Percentiles rank a stretch among this genome's conserved stretches.
Evolutionary conservation across 768 basidiomycete species (phyloP).

Genomic region (Chalciporus piperatus): DNA sequence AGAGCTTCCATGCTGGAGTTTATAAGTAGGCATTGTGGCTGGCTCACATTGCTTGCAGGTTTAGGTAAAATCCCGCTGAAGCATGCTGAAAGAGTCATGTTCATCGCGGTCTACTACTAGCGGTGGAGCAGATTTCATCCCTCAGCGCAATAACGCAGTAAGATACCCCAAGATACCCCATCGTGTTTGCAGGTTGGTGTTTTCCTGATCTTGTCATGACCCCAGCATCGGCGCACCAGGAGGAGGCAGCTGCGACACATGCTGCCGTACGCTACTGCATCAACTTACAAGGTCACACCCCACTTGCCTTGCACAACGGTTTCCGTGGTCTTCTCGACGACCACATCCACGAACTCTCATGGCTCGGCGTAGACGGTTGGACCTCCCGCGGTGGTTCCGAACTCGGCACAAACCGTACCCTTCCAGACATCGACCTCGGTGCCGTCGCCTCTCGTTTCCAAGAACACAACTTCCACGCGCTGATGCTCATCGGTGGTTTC

Average conservation of each 20-base stretch:
- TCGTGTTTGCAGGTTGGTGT: not conserved
- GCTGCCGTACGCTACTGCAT: constrained; percentile 92
- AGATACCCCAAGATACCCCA: no score
- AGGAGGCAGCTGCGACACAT: constrained; percentile 95
- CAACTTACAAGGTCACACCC: constrained; percentile 86
- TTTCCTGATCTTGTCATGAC: constrained; percentile 1
- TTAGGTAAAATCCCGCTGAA: constrained; percentile 56
- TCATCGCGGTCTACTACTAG: constrained; percentile 38
- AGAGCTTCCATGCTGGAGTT: constrained; percentile 98
- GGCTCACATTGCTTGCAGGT: constrained; percentile 91
- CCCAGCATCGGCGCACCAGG: constrained; percentile 91
- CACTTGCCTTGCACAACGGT: constrained; percentile 93
- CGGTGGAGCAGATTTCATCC: constrained; percentile 93
- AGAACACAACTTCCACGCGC: constrained; percentile 68
- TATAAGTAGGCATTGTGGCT: constrained; percentile 99
- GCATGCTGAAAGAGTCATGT: not conserved
- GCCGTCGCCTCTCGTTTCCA: constrained; percentile 91
- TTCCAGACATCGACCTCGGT: constrained; percentile 86
- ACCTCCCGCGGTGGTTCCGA: constrained; percentile 95
- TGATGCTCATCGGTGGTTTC: constrained; percentile 94
- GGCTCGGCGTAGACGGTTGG: constrained; percentile 98
- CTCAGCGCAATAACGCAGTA: constrained; percentile 85
- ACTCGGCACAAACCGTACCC: constrained; percentile 90
- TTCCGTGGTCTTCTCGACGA: constrained; percentile 94
- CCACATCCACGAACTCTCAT: constrained; percentile 79